A percentile compares a stretch with the other conserved stretches of the same genome.
Evolutionary conservation across 257 asterid genomes (phyloP).

Genomic region (Prunella vulgaris): DNA sequence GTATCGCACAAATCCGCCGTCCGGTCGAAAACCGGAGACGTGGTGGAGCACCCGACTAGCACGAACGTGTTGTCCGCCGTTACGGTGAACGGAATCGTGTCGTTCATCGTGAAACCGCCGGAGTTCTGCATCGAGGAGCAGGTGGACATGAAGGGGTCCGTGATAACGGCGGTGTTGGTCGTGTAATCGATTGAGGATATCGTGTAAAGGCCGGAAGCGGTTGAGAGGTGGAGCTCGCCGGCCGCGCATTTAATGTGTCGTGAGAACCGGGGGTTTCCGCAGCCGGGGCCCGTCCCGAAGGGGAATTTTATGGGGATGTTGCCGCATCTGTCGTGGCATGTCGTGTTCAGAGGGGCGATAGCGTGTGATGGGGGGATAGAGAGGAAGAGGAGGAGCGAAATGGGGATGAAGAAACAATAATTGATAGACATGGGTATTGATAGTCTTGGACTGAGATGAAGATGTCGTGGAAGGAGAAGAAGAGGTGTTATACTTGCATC

Average conservation of each 20-base stretch:
- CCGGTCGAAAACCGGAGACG: conserved; percentile 58
- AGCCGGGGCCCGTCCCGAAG: conserved; percentile 56
- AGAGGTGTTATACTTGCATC: too few relatives aligned
- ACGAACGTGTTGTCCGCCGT: conserved; percentile 43
- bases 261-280: conserved; percentile 60
- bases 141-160: conserved; percentile 73
- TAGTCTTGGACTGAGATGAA: too few relatives aligned
- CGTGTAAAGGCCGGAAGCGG: conserved; percentile 39
- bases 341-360: too few relatives aligned
- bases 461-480: too few relatives aligned
- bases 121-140: conserved; percentile 75
- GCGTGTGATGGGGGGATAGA: conserved; percentile 24
- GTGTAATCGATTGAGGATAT: conserved; percentile 54
- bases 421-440: too few relatives aligned
- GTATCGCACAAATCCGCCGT: conserved; percentile 48
- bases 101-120: conserved; percentile 46
- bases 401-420: not conserved
- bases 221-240: conserved; percentile 37
- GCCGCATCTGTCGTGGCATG: conserved; percentile 54
- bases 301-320: conserved; percentile 45
- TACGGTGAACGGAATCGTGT: conserved; percentile 37
- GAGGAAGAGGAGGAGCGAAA: conserved; percentile 17
- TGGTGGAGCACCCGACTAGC: conserved; percentile 60
- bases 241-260: conserved; percentile 36
- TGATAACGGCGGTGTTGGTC: conserved; percentile 29